These are phyloP conservation scores for Moesziomyces antarcticus DNA, from an alignment of 1,284 basidiomycete species.

Conservation along the genomic window DNA sequence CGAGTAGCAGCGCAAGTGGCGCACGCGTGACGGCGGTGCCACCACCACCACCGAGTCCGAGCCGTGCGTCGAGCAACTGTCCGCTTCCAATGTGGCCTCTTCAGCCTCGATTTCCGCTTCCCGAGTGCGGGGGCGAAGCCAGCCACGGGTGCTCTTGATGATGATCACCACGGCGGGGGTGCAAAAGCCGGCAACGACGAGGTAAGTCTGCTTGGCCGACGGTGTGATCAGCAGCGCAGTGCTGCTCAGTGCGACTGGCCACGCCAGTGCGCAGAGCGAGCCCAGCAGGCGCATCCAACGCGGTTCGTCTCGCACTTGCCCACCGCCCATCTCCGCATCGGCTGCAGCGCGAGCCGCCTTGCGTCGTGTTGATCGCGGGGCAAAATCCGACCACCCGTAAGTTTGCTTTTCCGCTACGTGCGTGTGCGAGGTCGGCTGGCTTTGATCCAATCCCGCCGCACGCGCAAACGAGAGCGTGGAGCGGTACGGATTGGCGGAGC, in stretches of 20 bases:
- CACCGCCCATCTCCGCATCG: no score
- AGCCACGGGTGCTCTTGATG: not conserved
- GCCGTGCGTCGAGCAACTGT: conserved; percentile 1
- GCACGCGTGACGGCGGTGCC: not conserved
- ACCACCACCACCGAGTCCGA: conserved; percentile 9
- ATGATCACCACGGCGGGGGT: conserved; percentile 7
- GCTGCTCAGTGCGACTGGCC: conserved; percentile 4
- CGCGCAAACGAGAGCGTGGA: conserved; percentile 7
- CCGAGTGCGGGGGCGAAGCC: not conserved
- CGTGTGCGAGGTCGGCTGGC: not conserved
- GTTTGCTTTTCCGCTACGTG: no score
- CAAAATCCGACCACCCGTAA: no score
- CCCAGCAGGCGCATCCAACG: no score
- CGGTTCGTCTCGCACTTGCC: no score
- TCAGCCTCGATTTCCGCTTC: not conserved
- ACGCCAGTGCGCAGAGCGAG: conserved; percentile 5
- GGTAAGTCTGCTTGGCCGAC: not conserved
- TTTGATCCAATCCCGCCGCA: not conserved
- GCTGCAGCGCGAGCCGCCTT: no score
- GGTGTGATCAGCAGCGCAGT: conserved; percentile 1
- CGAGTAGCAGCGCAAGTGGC: conserved; percentile 16
- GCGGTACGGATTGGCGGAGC: conserved; percentile 29
- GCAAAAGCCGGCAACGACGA: conserved; percentile 14
- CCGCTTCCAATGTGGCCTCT: not conserved
- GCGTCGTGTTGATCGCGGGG: no score